These are phyloP conservation scores for Stachybotrys echinatus DNA, from an alignment of 2,329 filamentous ascomycete genomes.

Conservation along the genomic window DNA sequence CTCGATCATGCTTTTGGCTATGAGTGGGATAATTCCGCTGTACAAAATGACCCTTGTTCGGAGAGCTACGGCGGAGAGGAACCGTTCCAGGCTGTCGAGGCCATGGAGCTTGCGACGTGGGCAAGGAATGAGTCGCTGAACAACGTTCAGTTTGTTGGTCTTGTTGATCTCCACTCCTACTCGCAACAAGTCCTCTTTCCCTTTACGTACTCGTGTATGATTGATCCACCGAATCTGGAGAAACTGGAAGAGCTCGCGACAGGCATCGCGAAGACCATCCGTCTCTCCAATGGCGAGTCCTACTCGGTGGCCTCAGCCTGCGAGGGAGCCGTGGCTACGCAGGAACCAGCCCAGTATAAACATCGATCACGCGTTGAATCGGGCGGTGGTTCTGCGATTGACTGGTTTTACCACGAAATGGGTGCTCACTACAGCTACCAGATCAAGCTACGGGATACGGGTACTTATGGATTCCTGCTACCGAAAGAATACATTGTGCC, in stretches of 20 bases:
- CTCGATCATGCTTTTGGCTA: conserved; percentile 83
- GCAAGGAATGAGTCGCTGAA: conserved; percentile 71
- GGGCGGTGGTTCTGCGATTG: conserved; percentile 79
- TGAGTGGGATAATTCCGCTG: conserved; percentile 68
- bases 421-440: conserved; percentile 83
- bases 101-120: conserved; percentile 72
- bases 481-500: conserved; percentile 84
- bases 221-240: conserved; percentile 77
- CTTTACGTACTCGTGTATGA: conserved; percentile 77
- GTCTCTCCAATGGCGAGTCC: conserved; percentile 68
- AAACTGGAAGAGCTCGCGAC: conserved; percentile 87
- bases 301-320: conserved; percentile 83
- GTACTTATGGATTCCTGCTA: conserved; percentile 88
- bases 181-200: conserved; percentile 93
- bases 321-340: conserved; percentile 59
- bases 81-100: conserved; percentile 80
- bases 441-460: conserved; percentile 88
- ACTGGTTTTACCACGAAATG: conserved; percentile 93
- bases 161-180: conserved; percentile 90
- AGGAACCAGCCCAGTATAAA: conserved; percentile 14
- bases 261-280: conserved; percentile 84
- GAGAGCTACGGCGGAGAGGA: conserved; percentile 81
- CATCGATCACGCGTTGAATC: conserved; percentile 54
- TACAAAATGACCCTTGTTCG: conserved; percentile 75
- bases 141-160: conserved; percentile 72